Evolutionary conservation across 2,329 filamentous ascomycete species (phyloP), one percentile per base, ranked within the genome.

Genomic region (Cytospora paraplurivora): DNA sequence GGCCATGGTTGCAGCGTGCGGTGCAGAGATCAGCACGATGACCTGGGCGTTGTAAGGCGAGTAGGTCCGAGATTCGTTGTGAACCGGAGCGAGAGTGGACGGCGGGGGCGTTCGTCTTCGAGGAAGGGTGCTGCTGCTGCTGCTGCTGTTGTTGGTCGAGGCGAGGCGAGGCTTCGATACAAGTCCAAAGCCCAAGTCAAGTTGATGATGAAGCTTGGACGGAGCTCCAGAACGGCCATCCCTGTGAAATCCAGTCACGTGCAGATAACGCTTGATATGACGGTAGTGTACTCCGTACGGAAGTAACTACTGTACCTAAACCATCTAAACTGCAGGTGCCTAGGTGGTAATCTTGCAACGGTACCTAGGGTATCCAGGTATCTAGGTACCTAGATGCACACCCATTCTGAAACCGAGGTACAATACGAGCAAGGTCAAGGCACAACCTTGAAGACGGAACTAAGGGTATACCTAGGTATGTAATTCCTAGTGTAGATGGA

Each of bases 1-100:
- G 65, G 76, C 78, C 84, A 86, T 86, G 67, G 37, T 67, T 21
- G 47, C 52, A 41, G 37, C 35, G 55, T 59, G 34, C 33, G 11
- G 15, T 55, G 21, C 41, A 27, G 4, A 8, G 32, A 21, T 8
- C 27, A 17, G 41, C 44, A 47, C 44, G n/a, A 47, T 47, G 7
- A 19, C 8, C 19, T n/a, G 21, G 44, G 44, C 21, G 21, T 21
- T 47, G 8, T 0, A 17, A 47, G 12, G 44, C 4, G 44, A 47
- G 44, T 10, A 7, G 5, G n/a, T 47, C 44, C 44, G n/a, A 7
- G 44, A 47, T n/a, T 19, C 12, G 8, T 21, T 47, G 44, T 47
- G 44, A 47, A 8, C n/a, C 44, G 44, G 21, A 21, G 44, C 44
- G 11, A 11, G 19, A 8, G 38, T 15, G 13, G 38, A 4, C 3